These are phyloP conservation scores for Stenocarpella maydis DNA, from an alignment of 2,329 filamentous ascomycete species.

Conservation along the genomic window DNA sequence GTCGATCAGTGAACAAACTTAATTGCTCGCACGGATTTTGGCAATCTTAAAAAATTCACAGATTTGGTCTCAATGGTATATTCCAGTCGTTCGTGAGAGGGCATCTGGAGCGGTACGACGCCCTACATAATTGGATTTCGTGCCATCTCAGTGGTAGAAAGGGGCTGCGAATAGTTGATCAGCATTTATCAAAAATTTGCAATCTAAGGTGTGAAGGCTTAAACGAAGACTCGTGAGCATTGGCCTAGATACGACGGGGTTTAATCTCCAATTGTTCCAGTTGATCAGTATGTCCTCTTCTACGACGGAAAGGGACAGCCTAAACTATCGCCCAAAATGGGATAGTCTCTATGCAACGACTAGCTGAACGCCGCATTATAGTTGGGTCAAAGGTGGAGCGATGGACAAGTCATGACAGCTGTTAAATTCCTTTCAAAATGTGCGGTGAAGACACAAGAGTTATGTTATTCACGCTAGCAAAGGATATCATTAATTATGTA, in stretches of 20 bases:
- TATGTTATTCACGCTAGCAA: neutral
- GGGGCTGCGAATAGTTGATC: neutral
- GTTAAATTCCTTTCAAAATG: neutral
- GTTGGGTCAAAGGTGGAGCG: constrained; percentile 17
- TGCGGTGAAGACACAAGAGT: neutral
- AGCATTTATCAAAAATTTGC: neutral
- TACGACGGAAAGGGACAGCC: neutral
- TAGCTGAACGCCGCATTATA: constrained; percentile 8
- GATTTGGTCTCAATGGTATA: too few species aligned
- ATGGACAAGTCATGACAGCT: neutral
- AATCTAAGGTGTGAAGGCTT: too few species aligned
- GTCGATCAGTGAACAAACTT: neutral
- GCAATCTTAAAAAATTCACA: neutral
- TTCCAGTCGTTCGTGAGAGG: too few species aligned
- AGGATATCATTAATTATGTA: too few species aligned
- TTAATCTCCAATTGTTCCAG: constrained; percentile 1
- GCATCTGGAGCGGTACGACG: neutral
- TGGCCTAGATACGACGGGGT: neutral
- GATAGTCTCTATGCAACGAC: neutral
- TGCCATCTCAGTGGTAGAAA: neutral
- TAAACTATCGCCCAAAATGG: constrained; percentile 4
- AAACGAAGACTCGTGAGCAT: neutral
- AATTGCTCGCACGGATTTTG: neutral
- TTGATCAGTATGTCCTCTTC: constrained; percentile 6
- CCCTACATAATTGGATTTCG: neutral